Percentiles rank a stretch among this genome's conserved stretches.
phyloP scores from a whole-genome alignment of 1,139 yeast species.

The Candida sanyaensis region DNA sequence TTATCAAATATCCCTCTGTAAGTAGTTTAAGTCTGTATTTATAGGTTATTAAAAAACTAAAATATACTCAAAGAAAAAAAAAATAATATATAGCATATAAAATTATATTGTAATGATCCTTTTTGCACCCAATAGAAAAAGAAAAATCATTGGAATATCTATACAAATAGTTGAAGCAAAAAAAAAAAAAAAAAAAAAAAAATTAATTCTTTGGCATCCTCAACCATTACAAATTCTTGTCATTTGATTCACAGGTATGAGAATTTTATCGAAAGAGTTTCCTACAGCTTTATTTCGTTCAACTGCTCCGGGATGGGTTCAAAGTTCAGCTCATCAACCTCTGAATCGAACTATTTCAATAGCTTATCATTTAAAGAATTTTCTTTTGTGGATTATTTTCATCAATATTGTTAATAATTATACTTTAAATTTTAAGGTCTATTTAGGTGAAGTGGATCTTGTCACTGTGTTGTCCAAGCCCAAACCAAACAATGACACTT shows the following conservation, averaged over 20 bases:
- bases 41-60: neutral
- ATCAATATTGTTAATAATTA: constrained; percentile 11
- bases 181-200: neutral
- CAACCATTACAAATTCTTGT: neutral
- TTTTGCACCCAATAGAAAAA: neutral
- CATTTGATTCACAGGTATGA: neutral
- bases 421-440: constrained; percentile 7
- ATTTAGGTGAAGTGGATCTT: constrained; percentile 17
- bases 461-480: constrained; percentile 14
- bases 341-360: neutral
- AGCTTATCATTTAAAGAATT: constrained; percentile 8
- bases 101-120: neutral
- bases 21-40: neutral
- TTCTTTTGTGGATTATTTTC: constrained; percentile 11
- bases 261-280: constrained; percentile 8
- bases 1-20: constrained; percentile 30
- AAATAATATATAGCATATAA: too few species aligned
- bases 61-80: too few species aligned
- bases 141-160: neutral
- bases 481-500: constrained; percentile 5
- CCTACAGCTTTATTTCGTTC: constrained; percentile 10
- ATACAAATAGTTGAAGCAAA: too few species aligned
- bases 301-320: constrained; percentile 9
- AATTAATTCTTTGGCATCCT: neutral
- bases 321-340: constrained; percentile 3